Evolutionary conservation across 768 basidiomycete species (phyloP).

Genomic region (Auricularia auricula-judae): DNA sequence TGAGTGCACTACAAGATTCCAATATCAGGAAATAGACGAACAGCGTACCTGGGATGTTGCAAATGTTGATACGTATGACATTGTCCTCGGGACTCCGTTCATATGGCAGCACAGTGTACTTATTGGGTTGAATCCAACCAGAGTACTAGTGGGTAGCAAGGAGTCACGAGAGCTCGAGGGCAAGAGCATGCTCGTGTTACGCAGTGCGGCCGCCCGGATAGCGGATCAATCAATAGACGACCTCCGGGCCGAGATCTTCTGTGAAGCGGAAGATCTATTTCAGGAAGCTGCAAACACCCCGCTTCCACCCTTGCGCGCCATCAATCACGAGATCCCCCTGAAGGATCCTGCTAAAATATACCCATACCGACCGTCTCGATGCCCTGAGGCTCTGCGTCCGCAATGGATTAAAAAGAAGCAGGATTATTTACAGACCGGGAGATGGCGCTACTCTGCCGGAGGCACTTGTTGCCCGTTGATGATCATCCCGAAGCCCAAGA

Average conservation of each 20-base stretch:
- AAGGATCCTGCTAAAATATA: conserved; percentile 7
- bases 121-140: no score
- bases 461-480: not conserved
- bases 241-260: conserved; percentile 2
- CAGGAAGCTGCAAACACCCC: not conserved
- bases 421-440: no score
- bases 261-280: conserved; percentile 8
- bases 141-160: no score
- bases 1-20: no score
- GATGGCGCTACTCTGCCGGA: no score
- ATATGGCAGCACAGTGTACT: not conserved
- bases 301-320: conserved; percentile 6
- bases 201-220: not conserved
- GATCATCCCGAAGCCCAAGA: not conserved
- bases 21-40: no score
- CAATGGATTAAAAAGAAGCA: no score
- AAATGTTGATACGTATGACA: conserved; percentile 1
- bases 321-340: conserved; percentile 9
- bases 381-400: conserved; percentile 4
- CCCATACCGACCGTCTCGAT: conserved; percentile 5
- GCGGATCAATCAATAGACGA: not conserved
- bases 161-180: no score
- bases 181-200: not conserved
- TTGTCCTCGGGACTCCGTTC: conserved; percentile 2
- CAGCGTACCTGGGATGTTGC: not conserved